Conservation (phyloP, 192 early-diverging fungal species). For the Coemansia umbellata region DNA sequence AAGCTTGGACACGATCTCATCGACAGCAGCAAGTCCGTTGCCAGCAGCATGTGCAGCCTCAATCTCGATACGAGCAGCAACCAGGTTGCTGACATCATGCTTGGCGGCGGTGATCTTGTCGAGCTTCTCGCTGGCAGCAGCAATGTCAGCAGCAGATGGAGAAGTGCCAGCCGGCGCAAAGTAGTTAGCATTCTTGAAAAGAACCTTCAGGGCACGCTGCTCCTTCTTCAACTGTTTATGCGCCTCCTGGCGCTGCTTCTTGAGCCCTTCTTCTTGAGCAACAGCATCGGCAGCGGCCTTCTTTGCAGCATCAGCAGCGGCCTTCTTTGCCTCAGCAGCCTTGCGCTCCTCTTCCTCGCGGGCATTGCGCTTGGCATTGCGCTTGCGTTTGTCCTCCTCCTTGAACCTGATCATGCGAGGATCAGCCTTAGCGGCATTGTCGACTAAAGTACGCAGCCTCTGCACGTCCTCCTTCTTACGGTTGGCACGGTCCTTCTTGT, state of each 20-base stretch:
- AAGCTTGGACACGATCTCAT: conserved; percentile 44
- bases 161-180: conserved; percentile 55
- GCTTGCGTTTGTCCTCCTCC: conserved; percentile 84
- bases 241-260: conserved; percentile 83
- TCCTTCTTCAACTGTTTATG: conserved; percentile 89
- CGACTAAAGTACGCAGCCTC: conserved; percentile 80
- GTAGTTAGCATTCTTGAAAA: conserved; percentile 77
- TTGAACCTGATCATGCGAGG: conserved; percentile 88
- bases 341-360: conserved; percentile 66
- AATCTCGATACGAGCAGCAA: conserved; percentile 55
- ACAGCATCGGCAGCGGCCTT: conserved; percentile 57
- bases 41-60: conserved; percentile 64
- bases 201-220: conserved; percentile 79
- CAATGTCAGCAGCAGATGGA: conserved; percentile 59
- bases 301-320: conserved; percentile 55
- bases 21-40: conserved; percentile 58
- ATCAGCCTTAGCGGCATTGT: conserved; percentile 77
- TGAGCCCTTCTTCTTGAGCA: conserved; percentile 65
- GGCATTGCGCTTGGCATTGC: conserved; percentile 87
- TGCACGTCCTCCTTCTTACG: conserved; percentile 98
- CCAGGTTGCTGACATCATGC: conserved; percentile 54
- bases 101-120: conserved; percentile 73
- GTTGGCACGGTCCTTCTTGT: conserved; percentile 85
- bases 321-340: conserved; percentile 50
- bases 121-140: conserved; percentile 68